Evolutionary conservation across 2,329 filamentous ascomycete species (phyloP).

Genomic region (Fusarium avenaceum): DNA sequence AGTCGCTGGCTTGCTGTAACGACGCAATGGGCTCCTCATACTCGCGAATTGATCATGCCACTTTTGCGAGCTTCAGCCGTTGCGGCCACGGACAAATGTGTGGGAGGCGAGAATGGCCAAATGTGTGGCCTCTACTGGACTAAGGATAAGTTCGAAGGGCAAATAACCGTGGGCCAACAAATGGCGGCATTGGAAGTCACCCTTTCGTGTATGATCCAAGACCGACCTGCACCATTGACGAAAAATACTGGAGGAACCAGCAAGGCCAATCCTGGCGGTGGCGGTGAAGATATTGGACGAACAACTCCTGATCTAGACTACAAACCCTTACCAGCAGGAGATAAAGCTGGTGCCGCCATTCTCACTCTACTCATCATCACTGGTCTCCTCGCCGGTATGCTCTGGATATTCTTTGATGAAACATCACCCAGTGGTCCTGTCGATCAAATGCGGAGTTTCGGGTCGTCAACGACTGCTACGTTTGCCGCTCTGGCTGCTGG

Average conservation of each 20-base stretch:
- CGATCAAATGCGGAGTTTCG: conserved; percentile 52
- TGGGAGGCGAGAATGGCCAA: conserved; percentile 67
- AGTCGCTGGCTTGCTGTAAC: conserved; percentile 72
- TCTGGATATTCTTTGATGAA: conserved; percentile 66
- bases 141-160: conserved; percentile 68
- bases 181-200: conserved; percentile 78
- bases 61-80: conserved; percentile 68
- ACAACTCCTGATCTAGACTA: conserved; percentile 49
- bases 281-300: conserved; percentile 62
- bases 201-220: conserved; percentile 69
- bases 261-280: conserved; percentile 60
- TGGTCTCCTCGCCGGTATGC: conserved; percentile 65
- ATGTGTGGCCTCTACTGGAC: conserved; percentile 74
- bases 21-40: conserved; percentile 74
- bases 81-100: conserved; percentile 70
- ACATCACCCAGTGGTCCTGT: conserved; percentile 52
- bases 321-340: conserved; percentile 63
- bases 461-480: conserved; percentile 35
- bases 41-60: conserved; percentile 65
- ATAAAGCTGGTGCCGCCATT: conserved; percentile 77
- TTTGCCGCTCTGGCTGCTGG: conserved; percentile 43
- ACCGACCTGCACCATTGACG: conserved; percentile 60
- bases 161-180: conserved; percentile 75
- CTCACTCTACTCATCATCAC: conserved; percentile 70
- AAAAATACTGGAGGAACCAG: conserved; percentile 70